Evolutionary conservation across 2,329 filamentous ascomycete genomes (phyloP).

Genomic region (Pezicula neosporulosa): DNA sequence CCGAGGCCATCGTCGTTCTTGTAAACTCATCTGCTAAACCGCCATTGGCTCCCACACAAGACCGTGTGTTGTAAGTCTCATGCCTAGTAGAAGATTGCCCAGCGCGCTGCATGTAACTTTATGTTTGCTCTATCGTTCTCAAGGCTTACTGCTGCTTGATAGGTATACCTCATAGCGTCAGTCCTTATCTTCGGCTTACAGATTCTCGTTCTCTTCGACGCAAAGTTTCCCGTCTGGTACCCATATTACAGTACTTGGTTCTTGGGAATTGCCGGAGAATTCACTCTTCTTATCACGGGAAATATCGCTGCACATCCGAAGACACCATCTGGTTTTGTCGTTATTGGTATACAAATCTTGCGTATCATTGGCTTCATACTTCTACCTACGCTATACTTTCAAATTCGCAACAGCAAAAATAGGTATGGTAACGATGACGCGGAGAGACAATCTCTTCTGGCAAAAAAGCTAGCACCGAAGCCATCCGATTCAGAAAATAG

Average conservation of each 20-base stretch:
- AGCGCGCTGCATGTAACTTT: background rate
- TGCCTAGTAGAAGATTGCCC: background rate
- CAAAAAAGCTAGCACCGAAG: constrained; percentile 34
- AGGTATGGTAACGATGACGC: constrained; percentile 41
- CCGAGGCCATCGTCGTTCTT: constrained; percentile 24
- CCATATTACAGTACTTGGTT: constrained; percentile 62
- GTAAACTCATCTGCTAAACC: constrained; percentile 15
- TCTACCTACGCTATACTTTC: constrained; percentile 30
- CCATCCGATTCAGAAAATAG: constrained; percentile 19
- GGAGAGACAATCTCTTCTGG: constrained; percentile 56
- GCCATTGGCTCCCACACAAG: constrained; percentile 21
- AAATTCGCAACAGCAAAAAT: constrained; percentile 22
- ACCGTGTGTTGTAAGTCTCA: constrained; percentile 26
- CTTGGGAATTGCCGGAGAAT: constrained; percentile 54
- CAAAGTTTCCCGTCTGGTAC: constrained; percentile 52
- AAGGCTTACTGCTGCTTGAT: background rate
- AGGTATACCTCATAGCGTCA: constrained; percentile 58
- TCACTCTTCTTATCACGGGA: constrained; percentile 38
- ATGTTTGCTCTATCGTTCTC: background rate
- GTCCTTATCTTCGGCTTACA: constrained; percentile 62
- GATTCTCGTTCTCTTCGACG: constrained; percentile 49
- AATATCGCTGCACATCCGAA: constrained; percentile 17
- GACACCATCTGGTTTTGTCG: constrained; percentile 18
- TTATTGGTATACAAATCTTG: constrained; percentile 20
- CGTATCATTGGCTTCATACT: constrained; percentile 29